These are phyloP conservation scores for Crithidia brevicula DNA, from an alignment of 208 protist species.

Conservation along the genomic window DNA sequence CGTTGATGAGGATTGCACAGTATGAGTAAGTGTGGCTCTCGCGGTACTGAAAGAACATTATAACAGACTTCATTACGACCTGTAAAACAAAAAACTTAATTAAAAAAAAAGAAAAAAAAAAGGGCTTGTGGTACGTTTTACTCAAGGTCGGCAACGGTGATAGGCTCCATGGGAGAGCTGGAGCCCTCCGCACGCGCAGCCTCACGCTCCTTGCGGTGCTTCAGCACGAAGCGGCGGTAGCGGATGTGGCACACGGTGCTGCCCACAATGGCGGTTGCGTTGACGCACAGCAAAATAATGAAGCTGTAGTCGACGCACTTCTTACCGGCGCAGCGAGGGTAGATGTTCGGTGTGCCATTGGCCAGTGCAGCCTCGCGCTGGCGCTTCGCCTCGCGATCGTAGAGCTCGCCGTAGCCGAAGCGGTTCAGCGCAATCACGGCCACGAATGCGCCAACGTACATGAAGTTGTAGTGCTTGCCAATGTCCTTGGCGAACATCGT, in stretches of 20 bases:
- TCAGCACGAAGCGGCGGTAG: conserved; percentile 48
- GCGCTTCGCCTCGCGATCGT: conserved; percentile 49
- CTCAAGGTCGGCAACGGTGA: background rate
- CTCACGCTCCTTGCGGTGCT: background rate
- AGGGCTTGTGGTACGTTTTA: background rate
- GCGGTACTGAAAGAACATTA: no score
- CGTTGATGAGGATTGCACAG: no score
- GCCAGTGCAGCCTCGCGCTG: conserved; percentile 28
- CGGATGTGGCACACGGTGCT: conserved; percentile 49
- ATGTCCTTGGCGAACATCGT: conserved; percentile 67
- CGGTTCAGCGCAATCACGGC: conserved; percentile 66
- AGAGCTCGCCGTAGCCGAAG: conserved; percentile 68
- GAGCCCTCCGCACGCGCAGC: background rate
- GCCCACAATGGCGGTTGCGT: conserved; percentile 43
- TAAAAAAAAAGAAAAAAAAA: background rate
- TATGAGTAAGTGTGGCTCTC: no score
- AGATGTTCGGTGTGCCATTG: conserved; percentile 23
- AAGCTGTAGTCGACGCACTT: conserved; percentile 47
- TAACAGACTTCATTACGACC: no score
- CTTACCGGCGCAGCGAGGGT: conserved; percentile 48
- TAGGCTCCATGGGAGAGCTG: background rate
- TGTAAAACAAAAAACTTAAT: no score
- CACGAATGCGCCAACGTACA: conserved; percentile 57
- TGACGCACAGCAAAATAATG: conserved; percentile 54
- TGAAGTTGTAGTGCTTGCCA: conserved; percentile 81